Evolutionary conservation across 768 basidiomycete species (phyloP).

Genomic region (Lactarius akahatsu): DNA sequence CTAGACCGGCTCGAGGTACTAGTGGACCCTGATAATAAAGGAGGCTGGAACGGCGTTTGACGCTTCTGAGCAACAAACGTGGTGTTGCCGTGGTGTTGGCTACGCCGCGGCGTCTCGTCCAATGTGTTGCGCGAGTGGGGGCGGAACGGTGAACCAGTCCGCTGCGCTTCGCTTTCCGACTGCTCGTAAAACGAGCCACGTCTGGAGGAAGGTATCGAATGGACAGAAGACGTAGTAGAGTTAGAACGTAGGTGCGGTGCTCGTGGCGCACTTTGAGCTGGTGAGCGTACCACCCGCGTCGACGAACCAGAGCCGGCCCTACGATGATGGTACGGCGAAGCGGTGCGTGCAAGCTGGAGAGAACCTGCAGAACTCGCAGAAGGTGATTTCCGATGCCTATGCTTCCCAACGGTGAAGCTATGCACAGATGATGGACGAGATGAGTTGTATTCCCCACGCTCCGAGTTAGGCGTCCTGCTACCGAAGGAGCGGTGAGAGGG

Average conservation of each 20-base stretch:
- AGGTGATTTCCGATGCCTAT: conserved; percentile 69
- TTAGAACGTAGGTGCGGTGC: conserved; percentile 67
- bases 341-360: conserved; percentile 49
- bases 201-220: conserved; percentile 74
- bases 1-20: conserved; percentile 61
- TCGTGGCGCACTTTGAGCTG: conserved; percentile 47
- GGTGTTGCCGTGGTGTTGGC: conserved; percentile 41
- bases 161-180: conserved; percentile 64
- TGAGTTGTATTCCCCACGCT: conserved; percentile 63
- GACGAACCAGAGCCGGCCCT: conserved; percentile 80
- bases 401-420: conserved; percentile 63
- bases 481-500: conserved; percentile 72
- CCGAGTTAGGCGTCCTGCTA: conserved; percentile 85
- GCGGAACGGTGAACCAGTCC: conserved; percentile 65
- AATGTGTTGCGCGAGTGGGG: conserved; percentile 47
- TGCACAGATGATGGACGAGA: conserved; percentile 85
- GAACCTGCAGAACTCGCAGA: conserved; percentile 78
- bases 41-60: conserved; percentile 61
- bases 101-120: conserved; percentile 48
- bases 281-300: conserved; percentile 65
- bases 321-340: conserved; percentile 83
- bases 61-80: conserved; percentile 85
- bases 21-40: conserved; percentile 42
- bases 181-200: conserved; percentile 76
- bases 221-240: conserved; percentile 73